Conservation (phyloP, 1,284 basidiomycete species). For the Rhodotorula sp. region DNA sequence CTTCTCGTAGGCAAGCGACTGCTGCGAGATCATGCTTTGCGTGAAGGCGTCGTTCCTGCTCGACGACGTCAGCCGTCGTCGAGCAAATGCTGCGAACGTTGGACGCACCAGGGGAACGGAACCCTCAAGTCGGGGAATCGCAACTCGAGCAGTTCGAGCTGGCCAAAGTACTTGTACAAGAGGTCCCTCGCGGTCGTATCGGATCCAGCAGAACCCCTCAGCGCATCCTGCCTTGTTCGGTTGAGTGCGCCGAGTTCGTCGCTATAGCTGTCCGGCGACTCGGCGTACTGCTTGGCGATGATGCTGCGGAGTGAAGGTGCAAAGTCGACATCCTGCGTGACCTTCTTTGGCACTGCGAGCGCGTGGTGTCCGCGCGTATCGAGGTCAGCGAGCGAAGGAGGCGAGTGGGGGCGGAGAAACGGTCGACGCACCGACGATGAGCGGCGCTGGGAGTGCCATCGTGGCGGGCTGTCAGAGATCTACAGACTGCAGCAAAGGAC, state of each 20-base stretch:
- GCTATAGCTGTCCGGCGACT: conserved; percentile 81
- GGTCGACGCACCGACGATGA: conserved; percentile 22
- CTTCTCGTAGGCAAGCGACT: conserved; percentile 96
- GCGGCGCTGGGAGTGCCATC: conserved; percentile 20
- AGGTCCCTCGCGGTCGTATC: conserved; percentile 88
- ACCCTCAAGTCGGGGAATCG: conserved; percentile 95
- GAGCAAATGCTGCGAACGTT: not conserved
- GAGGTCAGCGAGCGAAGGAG: not conserved
- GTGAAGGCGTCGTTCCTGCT: conserved; percentile 88
- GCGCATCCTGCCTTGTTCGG: conserved; percentile 89
- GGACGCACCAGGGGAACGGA: conserved; percentile 76
- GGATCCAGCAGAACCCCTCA: conserved; percentile 84
- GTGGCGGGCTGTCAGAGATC: not conserved
- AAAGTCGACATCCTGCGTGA: conserved; percentile 72
- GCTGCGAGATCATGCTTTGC: conserved; percentile 81
- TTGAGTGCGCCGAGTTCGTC: conserved; percentile 80
- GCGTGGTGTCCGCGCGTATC: too few species aligned
- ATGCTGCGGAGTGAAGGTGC: conserved; percentile 78
- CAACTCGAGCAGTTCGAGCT: conserved; percentile 93
- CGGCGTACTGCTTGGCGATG: conserved; percentile 90
- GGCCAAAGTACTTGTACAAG: conserved; percentile 98
- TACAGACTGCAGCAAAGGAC: not conserved
- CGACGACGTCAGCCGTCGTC: not conserved
- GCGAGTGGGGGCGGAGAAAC: not conserved
- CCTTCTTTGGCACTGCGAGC: conserved; percentile 54